Evolutionary conservation across 75 land plant species (phyloP), one percentile per base, ranked within the genome.

Genomic region (Chamaecyparis obtusa): DNA sequence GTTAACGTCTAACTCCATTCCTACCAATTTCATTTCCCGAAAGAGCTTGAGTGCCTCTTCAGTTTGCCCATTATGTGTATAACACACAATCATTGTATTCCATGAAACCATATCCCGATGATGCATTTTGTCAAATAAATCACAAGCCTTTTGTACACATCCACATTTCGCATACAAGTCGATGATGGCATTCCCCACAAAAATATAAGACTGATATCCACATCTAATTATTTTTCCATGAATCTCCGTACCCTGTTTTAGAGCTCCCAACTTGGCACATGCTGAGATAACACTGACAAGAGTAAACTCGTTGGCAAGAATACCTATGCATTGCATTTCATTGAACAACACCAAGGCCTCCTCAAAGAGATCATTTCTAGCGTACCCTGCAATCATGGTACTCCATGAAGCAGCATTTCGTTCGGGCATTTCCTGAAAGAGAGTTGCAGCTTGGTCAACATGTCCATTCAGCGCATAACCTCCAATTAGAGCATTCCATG

Each of bases 41-140:
- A 94, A 93, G 57, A 91, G 49, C 35, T 85, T 30, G 43, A 96
- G 78, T 43, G 95, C 94, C 44, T 92, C 92, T 67, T 89, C 90
- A 36, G 87, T 85, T 2, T 90, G 83, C 24, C 94, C 92, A 86
- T 93, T 92, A n/a, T 88, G 54, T 39, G 88, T 85, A 83, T 89
- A 96, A 43, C 93, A 90, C 55, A 88, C 83, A 36, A 96, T 90
- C 85, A 96, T 90, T 72, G 89, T 90, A 21, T 94, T 96, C 96
- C 95, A 96, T 43, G 96, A 89, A 6, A 95, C 91, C 7, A 95
- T 87, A 90, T 94, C 91, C 71, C 89, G 90, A n/a, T 69, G 49
- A 35, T 86, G 51, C 30, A 94, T 91, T 14, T 56, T 51, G 74
- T 89, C 84, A 87, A 94, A 94, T 44, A 91, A 67, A 27, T 74